These are phyloP conservation scores for Alisma plantagoaquatica DNA, from an alignment of 106 monocot genomes.

Conservation along the genomic window DNA sequence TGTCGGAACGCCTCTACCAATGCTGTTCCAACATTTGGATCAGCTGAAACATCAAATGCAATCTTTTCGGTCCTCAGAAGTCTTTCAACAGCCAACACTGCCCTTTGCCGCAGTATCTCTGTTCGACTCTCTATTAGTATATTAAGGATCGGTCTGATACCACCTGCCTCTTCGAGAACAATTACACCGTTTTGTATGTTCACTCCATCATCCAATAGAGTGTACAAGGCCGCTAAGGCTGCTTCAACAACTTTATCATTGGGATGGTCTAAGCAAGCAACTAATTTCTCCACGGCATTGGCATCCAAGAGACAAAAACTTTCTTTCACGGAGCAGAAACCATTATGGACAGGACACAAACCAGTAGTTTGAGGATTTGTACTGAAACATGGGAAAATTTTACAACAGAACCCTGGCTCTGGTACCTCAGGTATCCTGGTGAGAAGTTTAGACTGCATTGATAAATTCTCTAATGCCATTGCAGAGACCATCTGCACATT, in stretches of 20 bases:
- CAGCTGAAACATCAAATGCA: constrained; percentile 44
- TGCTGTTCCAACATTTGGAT: constrained; percentile 56
- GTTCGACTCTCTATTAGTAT: constrained; percentile 45
- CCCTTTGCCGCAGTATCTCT: constrained; percentile 43
- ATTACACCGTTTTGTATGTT: constrained; percentile 44
- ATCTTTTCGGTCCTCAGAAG: constrained; percentile 67
- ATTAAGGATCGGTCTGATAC: constrained; percentile 51
- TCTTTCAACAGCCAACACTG: constrained; percentile 86
- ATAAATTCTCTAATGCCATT: constrained; percentile 53
- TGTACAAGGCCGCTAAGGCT: constrained; percentile 14
- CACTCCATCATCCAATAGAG: constrained; percentile 15
- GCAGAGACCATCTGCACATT: constrained; percentile 59
- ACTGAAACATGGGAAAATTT: constrained; percentile 18
- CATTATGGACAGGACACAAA: constrained; percentile 53
- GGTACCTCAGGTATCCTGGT: too few species aligned
- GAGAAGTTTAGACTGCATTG: too few species aligned
- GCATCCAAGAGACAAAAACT: constrained; percentile 80
- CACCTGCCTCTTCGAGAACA: constrained; percentile 45
- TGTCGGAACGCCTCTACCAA: constrained; percentile 71
- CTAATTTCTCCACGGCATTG: constrained; percentile 57
- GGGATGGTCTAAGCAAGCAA: constrained; percentile 63
- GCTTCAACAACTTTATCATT: constrained; percentile 13
- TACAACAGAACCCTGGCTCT: too few species aligned
- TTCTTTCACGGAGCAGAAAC: constrained; percentile 64
- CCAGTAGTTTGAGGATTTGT: constrained; percentile 26